These are phyloP conservation scores for Suillus bovinus DNA, from an alignment of 768 basidiomycete genomes.

Conservation along the genomic window DNA sequence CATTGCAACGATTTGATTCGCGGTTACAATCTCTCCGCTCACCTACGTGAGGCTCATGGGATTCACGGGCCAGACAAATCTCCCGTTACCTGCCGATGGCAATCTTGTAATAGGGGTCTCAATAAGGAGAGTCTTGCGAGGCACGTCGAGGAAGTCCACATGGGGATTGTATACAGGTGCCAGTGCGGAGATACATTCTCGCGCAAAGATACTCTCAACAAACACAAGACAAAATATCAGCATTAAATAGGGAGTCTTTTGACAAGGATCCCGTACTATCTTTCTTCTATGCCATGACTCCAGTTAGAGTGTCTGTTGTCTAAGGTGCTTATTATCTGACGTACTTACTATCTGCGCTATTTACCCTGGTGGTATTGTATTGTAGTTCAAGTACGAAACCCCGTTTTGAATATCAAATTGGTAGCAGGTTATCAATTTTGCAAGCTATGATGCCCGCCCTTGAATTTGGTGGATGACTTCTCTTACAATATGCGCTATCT, in stretches of 20 bases:
- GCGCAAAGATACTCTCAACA: conserved; percentile 22
- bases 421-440: background rate
- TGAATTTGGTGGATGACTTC: too few relatives aligned
- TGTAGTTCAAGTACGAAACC: background rate
- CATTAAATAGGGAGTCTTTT: background rate
- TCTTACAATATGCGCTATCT: too few relatives aligned
- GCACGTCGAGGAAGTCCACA: conserved; percentile 28
- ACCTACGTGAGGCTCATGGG: background rate
- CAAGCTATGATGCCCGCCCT: background rate
- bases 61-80: background rate
- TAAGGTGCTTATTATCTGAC: background rate
- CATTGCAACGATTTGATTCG: background rate
- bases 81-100: background rate
- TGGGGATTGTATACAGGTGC: conserved; percentile 22
- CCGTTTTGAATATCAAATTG: background rate
- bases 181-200: conserved; percentile 17
- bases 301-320: background rate
- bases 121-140: conserved; percentile 6
- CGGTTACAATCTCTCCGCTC: background rate
- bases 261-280: background rate
- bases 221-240: conserved; percentile 10
- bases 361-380: background rate
- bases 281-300: background rate
- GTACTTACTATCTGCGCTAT: background rate
- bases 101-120: background rate